Base-by-base conservation (phyloP, 2,329 filamentous ascomycete genomes). In the Rhinocladiella mackenziei region DNA sequence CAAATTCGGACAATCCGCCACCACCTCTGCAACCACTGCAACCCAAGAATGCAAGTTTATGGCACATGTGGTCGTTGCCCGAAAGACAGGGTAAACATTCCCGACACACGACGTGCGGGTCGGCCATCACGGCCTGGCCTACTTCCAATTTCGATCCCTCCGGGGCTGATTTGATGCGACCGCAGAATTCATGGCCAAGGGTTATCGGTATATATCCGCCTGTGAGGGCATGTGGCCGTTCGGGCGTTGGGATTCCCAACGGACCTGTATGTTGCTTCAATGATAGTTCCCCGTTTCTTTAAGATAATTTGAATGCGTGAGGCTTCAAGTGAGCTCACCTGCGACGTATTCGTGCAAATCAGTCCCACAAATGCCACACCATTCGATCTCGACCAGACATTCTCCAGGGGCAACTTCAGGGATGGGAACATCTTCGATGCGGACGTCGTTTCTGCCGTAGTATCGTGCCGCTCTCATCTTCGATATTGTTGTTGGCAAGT, bases 31-130 rank as follows among this genome's bases (percentile, higher is more conserved):
- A 74, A 7, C 48, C 72, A 25, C 33, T 72, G 13, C 75, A 51
- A 1, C 74, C 74, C 3, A 76, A 60, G 22, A 41, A 51, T 2
- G 34, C 72, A 48, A 72, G 72, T 28, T 66, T 69, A 53, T 70
- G 68, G 54, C 74, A 77, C 58, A 71, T 72, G 46, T 77, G 76
- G 36, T 73, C 67, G 13, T 70, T 56, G 1, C 70, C 71, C 9
- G 69, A 66, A 41, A 66, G 60, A 53, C 75, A 78, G 3, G 72
- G 66, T 6, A 63, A 65, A 54, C 74, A 77, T 4, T 68, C 68
- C 4, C 66, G 65, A 40, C 75, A 72, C 53, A 74, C 74, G 31
- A 76, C 72, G 54, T 75, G 76, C 3, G 75, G 73, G 51, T 75
- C 68, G 2, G 75, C 64, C 32, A 62, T 65, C 2, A 76, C 72